Conservation (phyloP, 768 basidiomycete species). For the Royoungia palumana region DNA sequence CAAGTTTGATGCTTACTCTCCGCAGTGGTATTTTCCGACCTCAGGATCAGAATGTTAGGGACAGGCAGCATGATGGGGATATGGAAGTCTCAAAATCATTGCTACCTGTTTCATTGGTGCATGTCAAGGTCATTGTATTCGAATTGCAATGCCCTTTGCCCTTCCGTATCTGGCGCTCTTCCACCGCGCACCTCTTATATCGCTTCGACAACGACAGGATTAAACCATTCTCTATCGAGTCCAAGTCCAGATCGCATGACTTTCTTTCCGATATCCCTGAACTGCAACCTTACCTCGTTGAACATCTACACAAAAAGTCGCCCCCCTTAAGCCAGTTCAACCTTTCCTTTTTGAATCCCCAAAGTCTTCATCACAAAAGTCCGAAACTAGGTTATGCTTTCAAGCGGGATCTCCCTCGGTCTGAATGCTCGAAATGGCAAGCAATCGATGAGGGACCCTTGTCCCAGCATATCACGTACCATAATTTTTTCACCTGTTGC, state of each 20-base stretch:
- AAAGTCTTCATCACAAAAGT: conserved; percentile 4
- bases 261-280: conserved; percentile 27
- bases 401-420: neutral
- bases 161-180: conserved; percentile 13
- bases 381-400: conserved; percentile 17
- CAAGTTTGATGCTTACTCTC: no score
- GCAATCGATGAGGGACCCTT: conserved; percentile 16
- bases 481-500: conserved; percentile 18
- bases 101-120: conserved; percentile 38
- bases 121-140: conserved; percentile 33
- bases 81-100: conserved; percentile 23
- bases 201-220: no score
- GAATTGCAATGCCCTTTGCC: conserved; percentile 17
- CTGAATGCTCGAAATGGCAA: neutral
- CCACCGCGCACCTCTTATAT: no score
- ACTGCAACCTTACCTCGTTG: neutral
- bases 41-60: no score
- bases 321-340: no score
- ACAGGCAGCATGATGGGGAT: neutral
- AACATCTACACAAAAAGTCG: neutral
- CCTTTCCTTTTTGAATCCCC: no score
- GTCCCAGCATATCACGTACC: conserved; percentile 32
- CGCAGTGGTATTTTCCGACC: no score
- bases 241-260: neutral
- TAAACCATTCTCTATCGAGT: no score